A percentile compares a stretch with the other conserved stretches of the same genome.
These are phyloP conservation scores for Radiomyces spectabilis DNA, from an alignment of 192 early-diverging fungal genomes.

Conservation along the genomic window DNA sequence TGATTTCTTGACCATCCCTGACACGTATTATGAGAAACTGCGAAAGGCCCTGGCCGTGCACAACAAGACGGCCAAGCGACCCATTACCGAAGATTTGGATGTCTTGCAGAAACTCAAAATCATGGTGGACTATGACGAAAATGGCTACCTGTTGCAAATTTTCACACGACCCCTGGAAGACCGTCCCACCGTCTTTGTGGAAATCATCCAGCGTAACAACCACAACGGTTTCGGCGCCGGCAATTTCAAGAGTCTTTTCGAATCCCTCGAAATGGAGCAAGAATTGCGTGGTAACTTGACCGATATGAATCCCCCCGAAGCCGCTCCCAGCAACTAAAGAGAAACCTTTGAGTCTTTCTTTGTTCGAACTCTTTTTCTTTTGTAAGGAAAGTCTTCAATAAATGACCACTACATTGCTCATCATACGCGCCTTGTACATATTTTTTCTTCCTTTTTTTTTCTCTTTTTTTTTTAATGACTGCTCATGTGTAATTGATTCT, in stretches of 20 bases:
- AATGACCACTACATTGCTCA: too few species aligned
- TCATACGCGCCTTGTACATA: too few species aligned
- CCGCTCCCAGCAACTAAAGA: constrained; percentile 8
- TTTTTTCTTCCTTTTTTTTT: too few species aligned
- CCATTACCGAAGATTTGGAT: constrained; percentile 78
- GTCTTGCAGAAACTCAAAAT: constrained; percentile 79
- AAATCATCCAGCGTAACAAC: constrained; percentile 94
- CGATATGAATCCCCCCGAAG: constrained; percentile 15
- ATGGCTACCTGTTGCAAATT: constrained; percentile 93
- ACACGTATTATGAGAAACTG: constrained; percentile 84
- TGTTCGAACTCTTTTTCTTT: too few species aligned
- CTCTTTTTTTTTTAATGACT: too few species aligned
- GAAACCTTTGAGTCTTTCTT: too few species aligned
- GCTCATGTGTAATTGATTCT: constrained; percentile 18
- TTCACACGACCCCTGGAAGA: constrained; percentile 90
- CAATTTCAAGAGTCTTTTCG: constrained; percentile 97
- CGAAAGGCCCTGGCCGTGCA: constrained; percentile 51
- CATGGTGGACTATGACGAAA: constrained; percentile 94
- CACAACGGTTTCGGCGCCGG: constrained; percentile 93
- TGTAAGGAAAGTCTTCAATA: too few species aligned
- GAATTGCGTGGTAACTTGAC: constrained; percentile 78
- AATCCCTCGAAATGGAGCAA: constrained; percentile 93
- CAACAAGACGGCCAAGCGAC: constrained; percentile 52
- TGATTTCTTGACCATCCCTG: constrained; percentile 83
- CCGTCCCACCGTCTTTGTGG: constrained; percentile 92